Evolutionary conservation across 306 rosid genomes (phyloP).

Genomic region (peach (Prunus persica)): DNA sequence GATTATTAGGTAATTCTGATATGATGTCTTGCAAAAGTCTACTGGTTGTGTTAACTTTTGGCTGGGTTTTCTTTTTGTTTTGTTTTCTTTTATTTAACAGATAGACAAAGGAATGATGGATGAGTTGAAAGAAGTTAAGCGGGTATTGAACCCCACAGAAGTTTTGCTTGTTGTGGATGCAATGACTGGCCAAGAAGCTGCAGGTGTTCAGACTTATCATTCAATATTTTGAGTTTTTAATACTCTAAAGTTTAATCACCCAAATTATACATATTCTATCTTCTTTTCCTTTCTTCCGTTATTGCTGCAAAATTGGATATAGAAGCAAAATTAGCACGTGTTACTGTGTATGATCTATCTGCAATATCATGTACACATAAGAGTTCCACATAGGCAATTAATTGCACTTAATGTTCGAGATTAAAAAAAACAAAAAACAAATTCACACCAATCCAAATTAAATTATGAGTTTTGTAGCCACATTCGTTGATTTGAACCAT

Average conservation of each 20-base stretch:
- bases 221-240: not conserved
- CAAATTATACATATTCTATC: not conserved
- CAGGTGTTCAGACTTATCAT: slow-evolving; percentile 54
- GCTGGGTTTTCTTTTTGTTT: slow-evolving; percentile 18
- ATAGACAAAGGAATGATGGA: slow-evolving; percentile 97
- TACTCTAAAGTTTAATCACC: not conserved
- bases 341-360: not conserved
- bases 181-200: slow-evolving; percentile 99
- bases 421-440: not conserved
- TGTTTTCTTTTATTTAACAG: slow-evolving; percentile 34
- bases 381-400: not conserved
- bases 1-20: slow-evolving; percentile 1
- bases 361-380: not conserved
- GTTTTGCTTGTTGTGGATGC: slow-evolving; percentile 98
- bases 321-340: not conserved
- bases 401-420: not conserved
- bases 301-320: not conserved
- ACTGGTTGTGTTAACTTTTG: slow-evolving; percentile 10
- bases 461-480: not conserved
- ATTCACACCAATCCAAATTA: not conserved
- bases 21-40: not conserved
- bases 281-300: not conserved
- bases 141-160: slow-evolving; percentile 75
- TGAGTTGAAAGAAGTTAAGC: slow-evolving; percentile 89
- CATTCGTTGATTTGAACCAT: not conserved